Evolutionary conservation across 352 stramenopile genomes (phyloP).

Genomic region (Pythium phragmiticola): DNA sequence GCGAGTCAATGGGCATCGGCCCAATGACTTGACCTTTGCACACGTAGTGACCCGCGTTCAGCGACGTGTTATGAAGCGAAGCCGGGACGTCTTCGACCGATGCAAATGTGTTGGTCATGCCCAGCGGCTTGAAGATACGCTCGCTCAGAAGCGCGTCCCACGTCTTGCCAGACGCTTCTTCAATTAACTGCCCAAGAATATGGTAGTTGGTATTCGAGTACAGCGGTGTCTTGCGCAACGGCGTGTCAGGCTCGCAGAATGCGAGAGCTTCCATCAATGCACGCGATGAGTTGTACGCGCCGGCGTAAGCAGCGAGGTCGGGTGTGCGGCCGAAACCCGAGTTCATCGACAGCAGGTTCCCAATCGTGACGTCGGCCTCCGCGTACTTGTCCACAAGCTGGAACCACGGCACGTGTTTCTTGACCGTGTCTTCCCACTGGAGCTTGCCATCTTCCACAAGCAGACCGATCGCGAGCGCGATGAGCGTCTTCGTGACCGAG

Average conservation of each 20-base stretch:
- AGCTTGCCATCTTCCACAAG: slow-evolving; percentile 52
- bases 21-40: slow-evolving; percentile 43
- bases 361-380: slow-evolving; percentile 46
- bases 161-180: slow-evolving; percentile 33
- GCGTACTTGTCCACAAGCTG: slow-evolving; percentile 58
- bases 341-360: slow-evolving; percentile 64
- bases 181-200: slow-evolving; percentile 54
- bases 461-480: slow-evolving; percentile 34
- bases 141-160: slow-evolving; percentile 51
- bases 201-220: slow-evolving; percentile 61
- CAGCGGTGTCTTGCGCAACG: slow-evolving; percentile 45
- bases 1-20: slow-evolving; percentile 32
- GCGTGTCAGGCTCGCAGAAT: slow-evolving; percentile 34
- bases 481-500: slow-evolving; percentile 65
- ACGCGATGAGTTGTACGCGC: slow-evolving; percentile 35
- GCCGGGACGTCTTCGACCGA: slow-evolving; percentile 16
- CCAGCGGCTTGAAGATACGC: slow-evolving; percentile 50
- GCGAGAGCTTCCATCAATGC: slow-evolving; percentile 34
- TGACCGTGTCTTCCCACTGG: slow-evolving; percentile 52
- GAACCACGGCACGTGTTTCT: slow-evolving; percentile 53
- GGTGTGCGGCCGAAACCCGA: slow-evolving; percentile 37
- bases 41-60: slow-evolving; percentile 36
- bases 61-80: not conserved
- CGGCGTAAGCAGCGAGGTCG: slow-evolving; percentile 33
- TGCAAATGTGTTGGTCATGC: slow-evolving; percentile 53